Evolutionary conservation across 176 grass and related monocot genomes (phyloP).

Genomic region (Tillandsia leiboldiana): DNA sequence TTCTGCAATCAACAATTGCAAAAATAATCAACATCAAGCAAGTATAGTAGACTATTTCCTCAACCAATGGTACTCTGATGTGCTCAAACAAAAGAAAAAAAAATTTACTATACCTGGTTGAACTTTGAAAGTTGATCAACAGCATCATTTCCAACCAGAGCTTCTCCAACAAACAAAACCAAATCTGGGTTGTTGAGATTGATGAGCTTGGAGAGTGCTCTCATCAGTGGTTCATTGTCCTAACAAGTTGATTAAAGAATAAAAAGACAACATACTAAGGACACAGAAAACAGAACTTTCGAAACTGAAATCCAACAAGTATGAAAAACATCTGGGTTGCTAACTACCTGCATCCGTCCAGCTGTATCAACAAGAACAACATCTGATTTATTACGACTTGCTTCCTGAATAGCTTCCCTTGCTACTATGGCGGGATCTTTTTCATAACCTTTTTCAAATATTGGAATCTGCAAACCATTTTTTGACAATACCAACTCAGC

Average conservation of each 20-base stretch:
- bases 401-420: conserved; percentile 90
- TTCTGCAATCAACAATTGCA: conserved; percentile 33
- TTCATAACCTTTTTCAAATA: conserved; percentile 97
- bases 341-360: conserved; percentile 73
- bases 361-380: conserved; percentile 92
- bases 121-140: conserved; percentile 90
- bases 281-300: not conserved
- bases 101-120: conserved; percentile 44
- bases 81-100: not conserved
- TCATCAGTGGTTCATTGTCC: conserved; percentile 98
- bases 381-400: conserved; percentile 62
- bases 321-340: not conserved
- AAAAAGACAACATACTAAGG: not conserved
- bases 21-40: not conserved
- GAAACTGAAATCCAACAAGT: not conserved
- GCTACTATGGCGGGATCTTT: conserved; percentile 90
- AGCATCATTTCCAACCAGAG: conserved; percentile 93
- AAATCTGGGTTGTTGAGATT: conserved; percentile 87
- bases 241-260: conserved; percentile 21
- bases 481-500: not conserved
- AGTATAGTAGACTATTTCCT: not conserved
- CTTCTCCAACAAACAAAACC: conserved; percentile 89
- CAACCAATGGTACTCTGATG: not conserved
- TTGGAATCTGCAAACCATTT: conserved; percentile 49
- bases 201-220: conserved; percentile 91